These are phyloP conservation scores for Magnusiomyces tetraspermus DNA, from an alignment of 1,139 yeast genomes.

Conservation along the genomic window DNA sequence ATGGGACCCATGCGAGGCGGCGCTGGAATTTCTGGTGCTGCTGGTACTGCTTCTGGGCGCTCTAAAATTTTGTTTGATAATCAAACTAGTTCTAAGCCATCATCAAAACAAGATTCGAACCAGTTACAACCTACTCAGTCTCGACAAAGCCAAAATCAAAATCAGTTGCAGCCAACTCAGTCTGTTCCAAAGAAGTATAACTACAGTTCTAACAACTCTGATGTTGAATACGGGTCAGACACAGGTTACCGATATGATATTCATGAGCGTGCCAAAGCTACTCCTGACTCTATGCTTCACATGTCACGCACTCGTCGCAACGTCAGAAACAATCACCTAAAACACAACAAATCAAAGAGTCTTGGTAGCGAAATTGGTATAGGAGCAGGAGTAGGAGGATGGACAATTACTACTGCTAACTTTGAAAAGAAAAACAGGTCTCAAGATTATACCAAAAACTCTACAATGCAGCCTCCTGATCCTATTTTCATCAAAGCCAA, in stretches of 20 bases:
- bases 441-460: neutral
- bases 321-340: too few species aligned
- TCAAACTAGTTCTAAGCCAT: neutral
- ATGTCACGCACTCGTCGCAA: neutral
- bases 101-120: neutral
- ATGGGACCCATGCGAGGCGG: slow-evolving; percentile 16
- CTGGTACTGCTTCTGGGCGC: too few species aligned
- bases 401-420: neutral
- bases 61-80: neutral
- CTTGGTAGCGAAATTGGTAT: neutral
- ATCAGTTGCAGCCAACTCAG: too few species aligned
- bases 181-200: slow-evolving; percentile 7
- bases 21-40: slow-evolving; percentile 3
- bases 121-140: neutral
- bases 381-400: too few species aligned
- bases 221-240: slow-evolving; percentile 3
- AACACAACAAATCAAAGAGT: neutral
- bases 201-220: slow-evolving; percentile 7
- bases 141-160: neutral
- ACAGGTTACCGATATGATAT: slow-evolving; percentile 8
- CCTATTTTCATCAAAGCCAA: neutral
- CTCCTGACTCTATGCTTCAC: slow-evolving; percentile 10
- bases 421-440: neutral
- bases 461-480: neutral
- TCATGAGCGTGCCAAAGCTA: slow-evolving; percentile 7